phyloP scores from a whole-genome alignment of 140 eudicot genomes.

The Senecio squalidus region DNA sequence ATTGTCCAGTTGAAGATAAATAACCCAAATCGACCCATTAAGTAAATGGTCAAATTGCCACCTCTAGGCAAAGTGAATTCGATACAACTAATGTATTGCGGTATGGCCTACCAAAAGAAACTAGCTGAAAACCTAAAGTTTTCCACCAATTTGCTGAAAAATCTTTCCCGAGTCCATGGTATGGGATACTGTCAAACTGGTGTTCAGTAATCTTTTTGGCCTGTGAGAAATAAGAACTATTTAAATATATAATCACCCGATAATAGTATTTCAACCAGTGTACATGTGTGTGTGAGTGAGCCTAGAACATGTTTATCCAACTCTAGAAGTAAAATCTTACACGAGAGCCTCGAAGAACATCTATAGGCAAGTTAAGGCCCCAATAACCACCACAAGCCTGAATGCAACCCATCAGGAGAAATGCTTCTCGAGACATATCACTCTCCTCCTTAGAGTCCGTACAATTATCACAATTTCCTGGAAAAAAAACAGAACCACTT shows the following conservation, averaged over 20 bases:
- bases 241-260: slow-evolving; percentile 20
- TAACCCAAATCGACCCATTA: too few species aligned
- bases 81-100: slow-evolving; percentile 8
- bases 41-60: background rate
- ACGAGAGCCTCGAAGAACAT: slow-evolving; percentile 96
- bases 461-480: slow-evolving; percentile 94
- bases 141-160: slow-evolving; percentile 95
- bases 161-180: slow-evolving; percentile 88
- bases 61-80: background rate
- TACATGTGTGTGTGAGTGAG: background rate
- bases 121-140: slow-evolving; percentile 61
- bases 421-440: slow-evolving; percentile 84
- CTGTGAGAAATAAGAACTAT: slow-evolving; percentile 33
- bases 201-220: slow-evolving; percentile 71
- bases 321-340: slow-evolving; percentile 44
- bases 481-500: too few species aligned
- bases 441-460: slow-evolving; percentile 52
- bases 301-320: slow-evolving; percentile 5
- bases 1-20: too few species aligned
- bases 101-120: slow-evolving; percentile 57
- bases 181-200: slow-evolving; percentile 75
- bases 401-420: slow-evolving; percentile 74
- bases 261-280: slow-evolving; percentile 2
- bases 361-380: slow-evolving; percentile 87
- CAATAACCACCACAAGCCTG: slow-evolving; percentile 77